Evolutionary conservation across 305 asterid genomes (phyloP), one percentile per base, ranked within the genome.

Genomic region (Solanum hybrid): DNA sequence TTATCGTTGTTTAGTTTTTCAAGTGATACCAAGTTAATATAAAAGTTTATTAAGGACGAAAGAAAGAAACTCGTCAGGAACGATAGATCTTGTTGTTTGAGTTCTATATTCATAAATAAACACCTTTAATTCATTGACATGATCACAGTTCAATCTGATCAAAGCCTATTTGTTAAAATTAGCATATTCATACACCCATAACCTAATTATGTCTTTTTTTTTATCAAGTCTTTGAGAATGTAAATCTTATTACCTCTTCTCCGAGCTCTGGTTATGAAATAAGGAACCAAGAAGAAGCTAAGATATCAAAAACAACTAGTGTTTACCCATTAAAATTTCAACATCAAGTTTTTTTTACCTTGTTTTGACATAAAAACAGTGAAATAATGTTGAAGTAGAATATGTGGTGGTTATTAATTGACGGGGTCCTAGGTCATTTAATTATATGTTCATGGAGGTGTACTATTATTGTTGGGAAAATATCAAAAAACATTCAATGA

Each of bases 381-480:
- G 73, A 46, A 84, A 51, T 31, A 31, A 51, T 84, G 5, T 10
- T 11, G 75, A 20, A 84, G 42, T 84, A 51, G 12, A 51, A 79
- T 84, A 51, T 51, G 11, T 51, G 73, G 20, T 46, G 29, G 22
- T 29, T 14, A 84, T 84, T 31, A 29, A 17, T 29, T 84, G 29
- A 16, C 14, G 27, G 87, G 87, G 87, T 81, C 87, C 72, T 81
- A 81, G 87, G 87, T 42, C 87, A 46, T 84, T 84, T 31, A n/a
- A 24, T 26, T 10, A 69, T 69, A 31, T 10, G 7, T 84, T 31
- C 12, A 64, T 51, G 22, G 17, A 6, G 40, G 24, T 32, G 75
- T 51, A 84, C 75, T 51, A 42, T 42, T 81, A n/a, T 51, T 84
- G 72, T 42, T 46, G 87, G 75, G 5, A 84, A 84, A 84, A 20